Evolutionary conservation across 306 rosid genomes (phyloP), one percentile per base, ranked within the genome.

Genomic region (Medicago arabica): DNA sequence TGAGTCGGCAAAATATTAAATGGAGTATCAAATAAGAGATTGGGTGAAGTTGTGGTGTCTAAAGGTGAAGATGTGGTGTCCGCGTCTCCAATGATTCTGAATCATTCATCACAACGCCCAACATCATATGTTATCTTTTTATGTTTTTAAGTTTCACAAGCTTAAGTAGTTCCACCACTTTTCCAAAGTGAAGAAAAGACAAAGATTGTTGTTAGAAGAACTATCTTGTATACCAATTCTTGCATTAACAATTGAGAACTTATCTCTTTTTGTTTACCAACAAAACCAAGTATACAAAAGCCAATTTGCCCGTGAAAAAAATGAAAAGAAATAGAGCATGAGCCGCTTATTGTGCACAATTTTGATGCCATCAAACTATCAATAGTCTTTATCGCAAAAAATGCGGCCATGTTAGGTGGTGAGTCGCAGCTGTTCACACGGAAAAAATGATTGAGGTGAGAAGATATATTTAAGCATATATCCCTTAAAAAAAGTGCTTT

Each of bases 341-440:
- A 34, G 69, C 63, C 62, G 51, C 69, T 69, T 59, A 61, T 60
- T 70, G 39, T 50, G 59, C 23, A 50, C 59, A 64, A 43, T 31
- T 67, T 77, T 77, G 61, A 43, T 80, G 18, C 67, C 38, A 44
- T 65, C 54, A 50, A 50, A 66, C 23, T 66, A 17, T 58, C 15
- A 64, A 13, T 17, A 39, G 31, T 28, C 19, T 79, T 63, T 51
- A 41, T 7, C 50, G 60, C 57, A 41, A 54, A 49, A 47, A 40
- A 17, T 41, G 67, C 41, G 61, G 50, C 57, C 17, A 31, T 82
- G 77, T 83, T 15, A n/a, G 67, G 53, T 19, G 43, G 53, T 19
- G 43, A 44, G 10, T 25, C 11, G 9, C 10, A 12, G 49, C 34
- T 71, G 68, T 25, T 58, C 39, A 21, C 18, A 55, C 49, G 31